A percentile compares a stretch with the other conserved stretches of the same genome.
phyloP scores from a whole-genome alignment of 768 basidiomycete species.

The Tricholoma bakamatsutake region DNA sequence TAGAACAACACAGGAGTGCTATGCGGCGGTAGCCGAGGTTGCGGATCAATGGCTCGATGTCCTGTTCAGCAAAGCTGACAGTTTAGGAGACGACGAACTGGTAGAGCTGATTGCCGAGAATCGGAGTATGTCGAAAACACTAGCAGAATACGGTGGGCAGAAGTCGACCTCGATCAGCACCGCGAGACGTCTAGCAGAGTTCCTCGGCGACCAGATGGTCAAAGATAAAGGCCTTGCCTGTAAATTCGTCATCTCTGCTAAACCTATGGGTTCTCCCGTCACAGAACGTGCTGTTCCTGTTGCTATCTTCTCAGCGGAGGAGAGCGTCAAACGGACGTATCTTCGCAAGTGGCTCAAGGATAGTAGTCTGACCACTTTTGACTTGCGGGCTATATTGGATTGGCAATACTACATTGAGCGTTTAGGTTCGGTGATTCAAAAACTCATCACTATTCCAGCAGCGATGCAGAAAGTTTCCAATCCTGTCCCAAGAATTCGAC shows the following conservation, averaged over 20 bases:
- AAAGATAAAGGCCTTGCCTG: conserved; percentile 99
- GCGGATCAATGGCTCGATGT: conserved; percentile 98
- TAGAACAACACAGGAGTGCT: conserved; percentile 90
- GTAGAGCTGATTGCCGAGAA: conserved; percentile 99
- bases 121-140: conserved; percentile 93
- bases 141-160: conserved; percentile 93
- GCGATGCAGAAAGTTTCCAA: conserved; percentile 97
- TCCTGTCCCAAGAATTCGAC: conserved; percentile 91
- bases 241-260: conserved; percentile 97
- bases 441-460: conserved; percentile 97
- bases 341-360: conserved; percentile 97
- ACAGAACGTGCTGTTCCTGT: conserved; percentile 96
- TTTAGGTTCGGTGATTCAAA: conserved; percentile 96
- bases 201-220: conserved; percentile 97
- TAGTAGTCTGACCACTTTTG: conserved; percentile 79
- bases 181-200: conserved; percentile 90
- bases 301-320: conserved; percentile 96
- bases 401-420: conserved; percentile 99
- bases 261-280: conserved; percentile 88
- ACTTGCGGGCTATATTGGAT: conserved; percentile 90
- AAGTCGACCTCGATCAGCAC: conserved; percentile 99
- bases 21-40: conserved; percentile 86
- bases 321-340: conserved; percentile 82
- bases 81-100: conserved; percentile 83
- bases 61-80: conserved; percentile 81